phyloP scores from a whole-genome alignment of 2,329 filamentous ascomycete genomes.

The Aspergillus tamarii region DNA sequence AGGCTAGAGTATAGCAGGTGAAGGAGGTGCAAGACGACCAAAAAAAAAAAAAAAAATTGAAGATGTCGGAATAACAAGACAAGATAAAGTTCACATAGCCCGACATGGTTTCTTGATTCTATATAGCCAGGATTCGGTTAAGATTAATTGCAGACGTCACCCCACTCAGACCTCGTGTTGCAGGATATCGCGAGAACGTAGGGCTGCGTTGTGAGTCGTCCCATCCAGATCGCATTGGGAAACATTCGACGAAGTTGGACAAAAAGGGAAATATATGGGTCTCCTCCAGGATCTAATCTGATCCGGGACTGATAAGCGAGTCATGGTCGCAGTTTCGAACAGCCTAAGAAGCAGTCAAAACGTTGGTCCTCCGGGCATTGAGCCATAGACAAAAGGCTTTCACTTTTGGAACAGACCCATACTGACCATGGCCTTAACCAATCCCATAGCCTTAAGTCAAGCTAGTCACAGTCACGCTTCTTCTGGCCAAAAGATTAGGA shows the following conservation, averaged over 20 bases:
- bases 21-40: neutral
- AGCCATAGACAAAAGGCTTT: neutral
- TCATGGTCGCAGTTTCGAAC: neutral
- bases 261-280: neutral
- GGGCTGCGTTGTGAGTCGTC: neutral
- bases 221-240: neutral
- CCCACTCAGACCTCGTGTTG: neutral
- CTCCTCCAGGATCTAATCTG: slow-evolving; percentile 4
- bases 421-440: neutral
- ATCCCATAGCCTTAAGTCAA: neutral
- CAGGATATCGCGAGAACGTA: neutral
- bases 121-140: neutral
- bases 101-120: neutral
- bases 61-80: neutral
- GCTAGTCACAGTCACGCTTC: neutral
- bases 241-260: neutral
- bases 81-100: neutral
- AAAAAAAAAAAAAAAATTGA: neutral
- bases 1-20: neutral
- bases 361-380: neutral
- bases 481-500: neutral
- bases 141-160: too few species aligned
- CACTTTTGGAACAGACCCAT: neutral
- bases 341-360: neutral
- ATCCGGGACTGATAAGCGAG: slow-evolving; percentile 1